Base-by-base conservation (phyloP, 2,329 filamentous ascomycete genomes). In the Ilyonectria robusta region DNA sequence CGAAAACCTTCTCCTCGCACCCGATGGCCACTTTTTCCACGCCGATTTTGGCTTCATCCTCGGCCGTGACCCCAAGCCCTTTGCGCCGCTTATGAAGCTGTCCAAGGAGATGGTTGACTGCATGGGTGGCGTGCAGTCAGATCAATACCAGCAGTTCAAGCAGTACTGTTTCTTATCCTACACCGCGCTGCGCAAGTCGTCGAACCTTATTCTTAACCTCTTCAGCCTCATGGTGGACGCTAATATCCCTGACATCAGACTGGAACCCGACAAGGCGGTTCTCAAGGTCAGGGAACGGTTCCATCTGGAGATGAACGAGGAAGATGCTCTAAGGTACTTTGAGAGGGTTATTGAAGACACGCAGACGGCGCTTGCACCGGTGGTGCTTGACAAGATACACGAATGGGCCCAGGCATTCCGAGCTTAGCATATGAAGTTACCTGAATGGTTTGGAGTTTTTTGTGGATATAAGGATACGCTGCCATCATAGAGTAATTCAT, bases 21-120 rank as follows among this genome's bases (percentile, higher is more conserved):
- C 96, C 1, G 92, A 95, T 72, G 96, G 91, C 0, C 94, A 97
- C 81, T 99, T 99, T 85, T 98, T 99, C 87, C 96, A 99, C 79
- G 95, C 95, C 33, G 96, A 99, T 80, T 99, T 99, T 76, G 96
- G 97, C 47, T 99, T 97, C 81, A 99, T 99, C 69, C 91, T 99
- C 1, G 96, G 96, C 19, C 93, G 96, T 46, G 96, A 99, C 74
- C 96, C 96, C 0, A 99, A 99, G 78, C 96, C 96, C 0, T 98
- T 99, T 78, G 95, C 96, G 0, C 96, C 96, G 0, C 91, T 95
- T 59, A 97, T 99, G 92, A 99, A 99, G 81, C 89, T 99, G 9
- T 95, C 93, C 77, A 95, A 95, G 74, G 95, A 99, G 78, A 99
- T 99, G 96, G 94, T 98, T 4, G 96, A 99, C 76, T 96, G 95